Base-by-base conservation (phyloP, 1,284 basidiomycete genomes). In the Ustilago hordei region DNA sequence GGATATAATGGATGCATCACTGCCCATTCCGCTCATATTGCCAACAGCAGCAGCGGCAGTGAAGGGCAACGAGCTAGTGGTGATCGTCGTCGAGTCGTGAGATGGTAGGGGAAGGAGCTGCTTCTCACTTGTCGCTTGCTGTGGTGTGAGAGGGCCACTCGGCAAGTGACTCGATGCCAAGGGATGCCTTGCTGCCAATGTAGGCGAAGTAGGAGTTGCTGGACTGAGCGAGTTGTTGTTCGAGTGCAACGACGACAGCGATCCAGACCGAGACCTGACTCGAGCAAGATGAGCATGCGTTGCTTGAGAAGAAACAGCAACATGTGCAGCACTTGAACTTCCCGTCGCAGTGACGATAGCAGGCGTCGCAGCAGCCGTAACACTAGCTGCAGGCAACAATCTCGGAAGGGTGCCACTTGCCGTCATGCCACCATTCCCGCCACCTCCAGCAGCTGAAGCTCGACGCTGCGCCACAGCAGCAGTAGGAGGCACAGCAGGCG, bases 211-310 rank as follows among this genome's bases (percentile, higher is more conserved):
- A 0, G 74, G 69, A 23, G 69, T 68, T 7, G 62, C 56, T 3
- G 69, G 38, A 39, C 59, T 61, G 12, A 60, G 39, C 5, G 74
- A 64, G 36, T 55, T 58, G 58, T 57, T 56, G n/a, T n/a, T 59
- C 8, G 78, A 80, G 2, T 67, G 60, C 47, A 69, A 36, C 28
- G 78, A 80, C 17, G 78, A 80, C 23, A 78, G 11, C 15, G 78
- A 80, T 4, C 71, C 78, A 11, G 78, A 80, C 9, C 78, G 74
- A 17, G 76, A 70, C 13, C 78, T 70, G 5, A 61, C 57, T 3
- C 54, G 57, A 13, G 69, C 64, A 23, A 64, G 71, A 28, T 59
- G 55, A 1, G 60, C 67, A 28, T 71, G 72, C 19, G 70, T 65
- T 31, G 70, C 70, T 13, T 64, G 70, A 47, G 70, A 71, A 28